Base-by-base conservation (phyloP, 805 yeast genomes). In the Yarrowia yakushimensis region DNA sequence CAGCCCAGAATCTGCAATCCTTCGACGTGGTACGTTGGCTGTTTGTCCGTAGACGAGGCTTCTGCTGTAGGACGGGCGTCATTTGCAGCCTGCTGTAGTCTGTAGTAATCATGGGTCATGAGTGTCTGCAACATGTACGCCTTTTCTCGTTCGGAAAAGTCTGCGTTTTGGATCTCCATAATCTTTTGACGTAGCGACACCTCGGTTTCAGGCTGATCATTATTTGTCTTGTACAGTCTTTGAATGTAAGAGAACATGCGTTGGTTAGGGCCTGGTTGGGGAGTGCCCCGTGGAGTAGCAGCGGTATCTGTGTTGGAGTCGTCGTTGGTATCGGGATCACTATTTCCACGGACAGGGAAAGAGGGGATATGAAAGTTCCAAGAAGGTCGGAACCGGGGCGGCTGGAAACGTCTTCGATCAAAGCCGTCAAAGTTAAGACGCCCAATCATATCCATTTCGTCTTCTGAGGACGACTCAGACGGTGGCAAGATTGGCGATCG, bases 1-100 rank as follows among this genome's bases (percentile, higher is more conserved):
- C 97, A 92, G 2, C 97, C 97, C 28, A 86, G 71, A 1, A 82
- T 75, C 1, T 76, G 76, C 13, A 76, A 74, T 12, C 60, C 63
- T 3, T 66, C 66, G 15, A 72, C 72, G 13, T 81, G 82, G 64
- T 81, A 79, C 64, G 82, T 84, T 46, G 87, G 82, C 67, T 75
- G 76, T 63, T 82, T 77, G 66, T 82, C 54, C 18, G 46, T 63
- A 7, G 30, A 27, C 6, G 34, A 33, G 11, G 45, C 31, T 11
- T 42, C 64, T 0, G 64, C 39, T 5, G 37, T 31, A 17, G 33
- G 42, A 8, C 39, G 25, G 11, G 61, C 28, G 9, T 18, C 61
- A n/a, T 39, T 28, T 9, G 46, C 61, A 15, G 46, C 48, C 37
- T 39, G 48, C 17, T 55, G 46, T 2, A 55, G 15, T 10, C 65